These are phyloP conservation scores for Eucommia ulmoides DNA, from an alignment of 257 asterid genomes.

Conservation along the genomic window DNA sequence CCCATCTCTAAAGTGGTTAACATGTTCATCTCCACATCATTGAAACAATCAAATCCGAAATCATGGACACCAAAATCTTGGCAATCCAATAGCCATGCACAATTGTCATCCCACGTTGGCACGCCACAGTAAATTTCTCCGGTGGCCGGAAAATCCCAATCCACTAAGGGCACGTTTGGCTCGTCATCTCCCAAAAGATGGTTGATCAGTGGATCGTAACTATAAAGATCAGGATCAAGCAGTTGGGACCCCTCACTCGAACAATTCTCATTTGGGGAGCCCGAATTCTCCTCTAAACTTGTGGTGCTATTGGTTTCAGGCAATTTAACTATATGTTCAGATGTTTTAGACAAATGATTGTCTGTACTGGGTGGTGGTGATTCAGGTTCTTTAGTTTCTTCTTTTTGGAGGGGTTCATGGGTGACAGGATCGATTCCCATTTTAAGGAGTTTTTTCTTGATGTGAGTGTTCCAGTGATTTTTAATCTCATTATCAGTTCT, in stretches of 20 bases:
- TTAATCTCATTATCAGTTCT: constrained; percentile 92
- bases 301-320: constrained; percentile 8
- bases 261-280: constrained; percentile 38
- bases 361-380: too few relatives aligned
- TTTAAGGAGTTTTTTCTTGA: constrained; percentile 77
- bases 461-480: constrained; percentile 95
- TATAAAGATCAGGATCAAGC: constrained; percentile 15
- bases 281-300: constrained; percentile 21
- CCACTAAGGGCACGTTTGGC: constrained; percentile 13
- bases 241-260: constrained; percentile 36
- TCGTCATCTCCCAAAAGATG: constrained; percentile 34
- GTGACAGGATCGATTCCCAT: constrained; percentile 92
- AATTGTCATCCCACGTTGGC: constrained; percentile 40
- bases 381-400: constrained; percentile 17
- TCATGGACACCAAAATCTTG: constrained; percentile 79
- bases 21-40: constrained; percentile 25
- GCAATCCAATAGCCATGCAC: constrained; percentile 57
- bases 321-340: constrained; percentile 6
- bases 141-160: constrained; percentile 30
- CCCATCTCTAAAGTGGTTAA: constrained; percentile 17
- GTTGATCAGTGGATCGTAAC: constrained; percentile 44
- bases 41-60: constrained; percentile 34
- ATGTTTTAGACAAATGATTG: constrained; percentile 4
- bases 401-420: constrained; percentile 50
- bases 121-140: constrained; percentile 7